Evolutionary conservation across 2,329 filamentous ascomycete species (phyloP).

Genomic region (Alternaria infectoria): DNA sequence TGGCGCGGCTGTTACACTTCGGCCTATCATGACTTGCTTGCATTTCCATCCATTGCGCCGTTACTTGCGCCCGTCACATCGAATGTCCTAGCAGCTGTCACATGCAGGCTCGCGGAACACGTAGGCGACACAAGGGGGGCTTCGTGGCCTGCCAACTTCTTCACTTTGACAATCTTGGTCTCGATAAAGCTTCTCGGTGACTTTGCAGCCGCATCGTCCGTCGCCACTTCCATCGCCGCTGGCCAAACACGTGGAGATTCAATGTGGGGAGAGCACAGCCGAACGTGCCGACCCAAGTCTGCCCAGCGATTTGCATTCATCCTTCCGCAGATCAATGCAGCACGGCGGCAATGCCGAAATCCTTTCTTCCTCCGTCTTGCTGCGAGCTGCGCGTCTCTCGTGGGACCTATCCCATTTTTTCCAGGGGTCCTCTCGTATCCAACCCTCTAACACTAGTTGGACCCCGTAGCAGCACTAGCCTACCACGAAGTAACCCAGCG

Average conservation of each 20-base stretch:
- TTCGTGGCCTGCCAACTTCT: neutral
- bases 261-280: conserved; percentile 26
- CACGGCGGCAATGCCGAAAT: conserved; percentile 1
- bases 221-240: neutral
- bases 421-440: neutral
- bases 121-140: neutral
- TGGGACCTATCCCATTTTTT: neutral
- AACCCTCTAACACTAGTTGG: neutral
- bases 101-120: conserved; percentile 1
- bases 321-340: conserved; percentile 22
- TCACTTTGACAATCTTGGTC: neutral
- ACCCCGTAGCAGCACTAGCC: neutral
- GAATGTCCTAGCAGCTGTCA: conserved; percentile 4
- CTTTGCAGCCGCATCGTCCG: neutral
- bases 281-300: conserved; percentile 21
- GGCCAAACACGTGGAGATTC: conserved; percentile 27
- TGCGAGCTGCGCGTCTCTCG: conserved; percentile 1
- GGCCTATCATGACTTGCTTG: conserved; percentile 6
- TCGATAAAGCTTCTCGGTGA: neutral
- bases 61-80: neutral
- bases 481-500: neutral
- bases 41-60: neutral
- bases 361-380: neutral
- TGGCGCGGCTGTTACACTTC: conserved; percentile 9
- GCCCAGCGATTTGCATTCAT: conserved; percentile 8